Conservation (phyloP, 1,284 basidiomycete species). For the Schizophyllum amplum region DNA sequence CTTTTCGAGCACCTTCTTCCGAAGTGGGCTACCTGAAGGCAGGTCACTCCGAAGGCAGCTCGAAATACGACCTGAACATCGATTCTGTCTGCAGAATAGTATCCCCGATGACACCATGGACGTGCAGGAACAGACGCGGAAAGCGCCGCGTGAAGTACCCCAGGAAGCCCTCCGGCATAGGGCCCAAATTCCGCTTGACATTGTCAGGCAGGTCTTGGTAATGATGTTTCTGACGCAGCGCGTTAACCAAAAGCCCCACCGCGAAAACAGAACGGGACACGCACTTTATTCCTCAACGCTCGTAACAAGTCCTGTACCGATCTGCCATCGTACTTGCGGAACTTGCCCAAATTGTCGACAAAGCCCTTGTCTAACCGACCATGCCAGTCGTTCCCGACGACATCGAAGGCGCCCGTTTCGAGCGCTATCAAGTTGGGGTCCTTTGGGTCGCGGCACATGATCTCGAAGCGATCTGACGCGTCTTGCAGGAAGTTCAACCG, state of each 20-base stretch:
- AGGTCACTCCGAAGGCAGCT: conserved; percentile 30
- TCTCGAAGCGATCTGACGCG: conserved; percentile 95
- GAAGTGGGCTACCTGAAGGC: no score
- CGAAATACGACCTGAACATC: conserved; percentile 84
- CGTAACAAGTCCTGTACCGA: conserved; percentile 89
- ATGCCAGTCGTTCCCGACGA: conserved; percentile 89
- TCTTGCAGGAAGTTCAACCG: conserved; percentile 93
- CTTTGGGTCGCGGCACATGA: conserved; percentile 89
- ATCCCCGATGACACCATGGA: conserved; percentile 71
- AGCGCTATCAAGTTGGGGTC: conserved; percentile 71
- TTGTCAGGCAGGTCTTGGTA: conserved; percentile 93
- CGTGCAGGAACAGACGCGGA: conserved; percentile 87
- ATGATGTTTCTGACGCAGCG: conserved; percentile 78
- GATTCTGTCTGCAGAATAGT: conserved; percentile 67
- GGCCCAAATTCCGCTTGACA: conserved; percentile 80
- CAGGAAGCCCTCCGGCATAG: conserved; percentile 89
- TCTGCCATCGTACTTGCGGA: conserved; percentile 88
- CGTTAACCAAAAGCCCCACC: conserved; percentile 8
- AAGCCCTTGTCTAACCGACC: conserved; percentile 81
- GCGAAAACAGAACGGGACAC: conserved; percentile 17
- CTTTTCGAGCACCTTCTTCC: neutral
- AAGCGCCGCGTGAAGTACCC: conserved; percentile 91
- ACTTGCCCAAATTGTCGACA: conserved; percentile 93
- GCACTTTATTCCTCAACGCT: conserved; percentile 90
- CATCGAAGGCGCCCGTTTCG: conserved; percentile 58